Base-by-base conservation (phyloP, 2,329 filamentous ascomycete species). In the Xylaria sp. region DNA sequence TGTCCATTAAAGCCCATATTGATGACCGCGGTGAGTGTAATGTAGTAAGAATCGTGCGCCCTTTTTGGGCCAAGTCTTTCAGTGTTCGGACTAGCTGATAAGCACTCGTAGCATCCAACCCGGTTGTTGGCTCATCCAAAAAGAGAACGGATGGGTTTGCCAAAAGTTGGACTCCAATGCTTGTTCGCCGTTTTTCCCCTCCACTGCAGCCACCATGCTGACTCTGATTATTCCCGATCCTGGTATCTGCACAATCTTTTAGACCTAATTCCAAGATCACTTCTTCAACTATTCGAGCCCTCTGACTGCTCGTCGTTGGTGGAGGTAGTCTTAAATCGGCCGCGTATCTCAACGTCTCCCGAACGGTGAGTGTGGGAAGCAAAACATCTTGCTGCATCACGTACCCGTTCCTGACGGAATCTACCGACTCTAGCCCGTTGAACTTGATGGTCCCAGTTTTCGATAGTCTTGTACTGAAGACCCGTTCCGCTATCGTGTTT, bases 1-100 rank as follows among this genome's bases (percentile, higher is more conserved):
- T 88, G 77, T 94, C 92, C 74, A 94, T 92, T 17, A 93, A 83
- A 38, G 88, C 86, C 91, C 92, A 94, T 15, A 94, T 94, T 77
- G 94, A 92, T 0, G 91, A 93, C 23, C 92, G 85, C 23, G 92
- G 92, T 70, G 93, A 90, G 76, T 94, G 92, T 42, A 94, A 92
- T 0, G 91, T 93, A 0, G 89, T 90, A 15, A 94, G 86, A 63
- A 94, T 84, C 0, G 91, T 94, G 28, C 91, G 83, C 0, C 91
- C 91, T 75, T 90, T 90, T 42, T 83, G 83, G 0, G 91, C 90
- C 2, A 94, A 82, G 7, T 81, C 83, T 75, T 93, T 93, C 9
- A 94, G 79, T 0, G 91, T 93, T 38, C 88, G 84, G 0, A 94
- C 84, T 0, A 94, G 85, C 72, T 93, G 91, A 73, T 89, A 93